Base-by-base conservation (phyloP, 768 basidiomycete species). In the Tulasnella sp. region DNA sequence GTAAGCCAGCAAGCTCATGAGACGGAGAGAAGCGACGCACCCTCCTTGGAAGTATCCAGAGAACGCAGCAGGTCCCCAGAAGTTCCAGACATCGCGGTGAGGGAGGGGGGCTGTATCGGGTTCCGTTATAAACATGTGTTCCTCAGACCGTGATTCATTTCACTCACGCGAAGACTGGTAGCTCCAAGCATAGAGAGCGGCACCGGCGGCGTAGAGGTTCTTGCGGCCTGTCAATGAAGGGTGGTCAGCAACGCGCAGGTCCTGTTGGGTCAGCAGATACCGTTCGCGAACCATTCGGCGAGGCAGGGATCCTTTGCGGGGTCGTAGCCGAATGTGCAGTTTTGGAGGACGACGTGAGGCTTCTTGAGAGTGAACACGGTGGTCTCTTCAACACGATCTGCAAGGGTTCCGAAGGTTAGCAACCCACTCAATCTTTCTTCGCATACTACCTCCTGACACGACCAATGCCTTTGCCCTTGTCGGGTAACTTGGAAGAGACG, bases 131-230 rank as follows among this genome's bases (percentile, higher is more conserved):
- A 48, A 48, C 20, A 48, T 20, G 12, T 48, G 12, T 48, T 14
- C 12, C 2, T 8, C 46, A 48, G 20, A 48, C 12, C 46, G 16
- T 8, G 46, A 2, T 48, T 14, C 8, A 7, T 34, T n/a, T 24
- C 31, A 24, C 34, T 72, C 2, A 41, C 34, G 72, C 14, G 72
- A 72, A 41, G 34, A 34, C 20, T 76, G 5, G 75, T 76, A 78
- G 48, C 42, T 64, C 31, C 11, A 50, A n/a, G 77, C 77, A 48
- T 60, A 78, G n/a, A 78, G 48, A 31, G 77, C 77, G 28, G 77
- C 6, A 78, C 77, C 60, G 22, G 77, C n/a, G n/a, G 28, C 34
- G 58, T 78, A 78, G 31, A 78, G 64, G 54, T 78, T 78, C n/a
- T 41, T 78, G 77, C 54, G 77, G n/a, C 77, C 77, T 64, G 42